Conservation (phyloP, 306 rosid genomes). For the Begonia fuchsioides region DNA sequence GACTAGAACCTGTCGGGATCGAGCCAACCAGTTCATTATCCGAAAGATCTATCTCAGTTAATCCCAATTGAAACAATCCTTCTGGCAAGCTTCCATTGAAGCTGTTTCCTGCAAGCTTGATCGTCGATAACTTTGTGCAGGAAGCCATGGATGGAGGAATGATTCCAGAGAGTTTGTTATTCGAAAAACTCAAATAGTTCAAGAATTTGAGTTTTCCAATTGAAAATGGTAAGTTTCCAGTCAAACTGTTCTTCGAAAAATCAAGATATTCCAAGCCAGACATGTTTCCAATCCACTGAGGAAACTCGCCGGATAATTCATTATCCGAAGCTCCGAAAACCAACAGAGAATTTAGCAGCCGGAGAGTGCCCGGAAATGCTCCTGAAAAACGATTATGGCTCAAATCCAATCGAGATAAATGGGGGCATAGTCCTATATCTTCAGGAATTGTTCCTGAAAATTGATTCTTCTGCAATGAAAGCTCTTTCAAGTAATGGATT, state of each 20-base stretch:
- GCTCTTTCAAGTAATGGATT: conserved; percentile 52
- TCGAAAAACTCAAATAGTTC: conserved; percentile 30
- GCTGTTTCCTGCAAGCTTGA: conserved; percentile 38
- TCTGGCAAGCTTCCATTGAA: conserved; percentile 58
- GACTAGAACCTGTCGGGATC: conserved; percentile 51
- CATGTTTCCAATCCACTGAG: conserved; percentile 64
- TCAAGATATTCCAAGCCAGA: conserved; percentile 38
- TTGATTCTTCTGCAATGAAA: conserved; percentile 34
- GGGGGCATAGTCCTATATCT: conserved; percentile 62
- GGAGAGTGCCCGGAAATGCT: conserved; percentile 35
- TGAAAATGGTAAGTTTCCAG: conserved; percentile 41
- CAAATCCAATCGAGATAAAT: conserved; percentile 44
- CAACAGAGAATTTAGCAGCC: conserved; percentile 28
- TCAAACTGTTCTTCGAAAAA: conserved; percentile 46
- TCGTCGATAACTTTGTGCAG: conserved; percentile 30
- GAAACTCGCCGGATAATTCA: conserved; percentile 29
- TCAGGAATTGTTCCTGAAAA: conserved; percentile 56
- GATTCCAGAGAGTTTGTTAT: conserved; percentile 46
- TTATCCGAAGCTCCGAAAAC: conserved; percentile 33
- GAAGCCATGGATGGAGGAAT: conserved; percentile 43
- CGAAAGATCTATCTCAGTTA: conserved; percentile 61
- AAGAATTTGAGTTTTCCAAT: conserved; percentile 38
- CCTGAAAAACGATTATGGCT: conserved; percentile 44
- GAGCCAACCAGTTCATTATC: conserved; percentile 38
- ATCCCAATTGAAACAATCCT: conserved; percentile 58